phyloP scores from a whole-genome alignment of 305 asterid species.

The Fraxinus xanthoxyloides region DNA sequence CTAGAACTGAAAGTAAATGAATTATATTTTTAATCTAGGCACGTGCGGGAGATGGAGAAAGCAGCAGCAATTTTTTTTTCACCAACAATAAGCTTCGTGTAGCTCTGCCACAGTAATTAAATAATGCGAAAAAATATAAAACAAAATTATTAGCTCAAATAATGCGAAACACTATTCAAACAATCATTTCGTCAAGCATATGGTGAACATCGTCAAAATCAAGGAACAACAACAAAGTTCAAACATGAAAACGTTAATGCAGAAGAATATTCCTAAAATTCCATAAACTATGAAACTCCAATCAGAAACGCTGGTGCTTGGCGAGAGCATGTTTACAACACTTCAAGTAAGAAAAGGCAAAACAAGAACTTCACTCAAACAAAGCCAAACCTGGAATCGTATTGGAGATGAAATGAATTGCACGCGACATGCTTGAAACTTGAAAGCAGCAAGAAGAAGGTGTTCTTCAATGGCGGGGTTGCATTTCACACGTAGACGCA shows the following conservation, averaged over 20 bases:
- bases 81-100: too few relatives aligned
- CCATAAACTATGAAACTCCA: not conserved
- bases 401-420: conserved; percentile 36
- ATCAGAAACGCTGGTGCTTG: not conserved
- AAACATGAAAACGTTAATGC: not conserved
- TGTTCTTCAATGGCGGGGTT: conserved; percentile 21
- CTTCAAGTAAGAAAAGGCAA: not conserved
- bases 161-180: not conserved
- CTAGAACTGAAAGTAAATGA: too few relatives aligned
- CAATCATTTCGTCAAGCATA: conserved; percentile 45
- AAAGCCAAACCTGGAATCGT: conserved; percentile 36
- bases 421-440: conserved; percentile 36
- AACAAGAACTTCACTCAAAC: not conserved
- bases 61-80: too few relatives aligned
- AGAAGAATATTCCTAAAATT: not conserved
- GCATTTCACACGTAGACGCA: conserved; percentile 5
- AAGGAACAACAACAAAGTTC: not conserved
- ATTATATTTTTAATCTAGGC: too few relatives aligned
- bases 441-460: conserved; percentile 9
- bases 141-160: not conserved
- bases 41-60: too few relatives aligned
- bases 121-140: not conserved
- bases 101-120: too few relatives aligned
- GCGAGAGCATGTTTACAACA: not conserved
- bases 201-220: conserved; percentile 15